phyloP scores from a whole-genome alignment of 257 asterid genomes.

The Scutellaria minor region DNA sequence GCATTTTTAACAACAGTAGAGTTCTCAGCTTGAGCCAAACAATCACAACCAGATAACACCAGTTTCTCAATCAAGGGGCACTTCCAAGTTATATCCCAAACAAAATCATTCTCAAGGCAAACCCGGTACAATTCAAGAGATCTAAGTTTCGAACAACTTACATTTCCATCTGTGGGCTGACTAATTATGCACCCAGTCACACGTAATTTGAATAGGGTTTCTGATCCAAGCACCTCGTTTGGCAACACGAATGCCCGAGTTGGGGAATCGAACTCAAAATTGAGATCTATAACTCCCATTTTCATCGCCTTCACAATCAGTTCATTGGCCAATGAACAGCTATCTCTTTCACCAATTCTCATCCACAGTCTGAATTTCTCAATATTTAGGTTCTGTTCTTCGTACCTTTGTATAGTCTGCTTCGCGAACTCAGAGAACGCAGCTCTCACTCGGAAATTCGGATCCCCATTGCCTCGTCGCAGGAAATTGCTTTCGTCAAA shows the following conservation, averaged over 20 bases:
- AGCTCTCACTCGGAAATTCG: too few relatives aligned
- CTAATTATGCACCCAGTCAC: constrained; percentile 9
- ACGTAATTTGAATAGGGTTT: background rate
- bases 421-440: background rate
- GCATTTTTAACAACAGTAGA: too few relatives aligned
- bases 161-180: too few relatives aligned
- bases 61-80: too few relatives aligned
- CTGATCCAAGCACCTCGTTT: constrained; percentile 5
- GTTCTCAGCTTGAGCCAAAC: too few relatives aligned
- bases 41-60: too few relatives aligned
- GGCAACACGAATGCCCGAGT: background rate
- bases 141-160: too few relatives aligned
- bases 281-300: constrained; percentile 20
- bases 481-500: background rate
- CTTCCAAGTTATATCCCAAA: too few relatives aligned
- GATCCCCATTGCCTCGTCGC: background rate
- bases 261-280: background rate
- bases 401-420: constrained; percentile 23
- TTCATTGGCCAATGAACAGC: background rate
- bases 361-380: constrained; percentile 10
- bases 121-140: too few relatives aligned
- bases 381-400: constrained; percentile 1
- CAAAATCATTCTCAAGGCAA: too few relatives aligned
- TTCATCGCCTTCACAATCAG: background rate
- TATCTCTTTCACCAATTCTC: too few relatives aligned